phyloP scores from a whole-genome alignment of 139 green algal species.

The Deuterostichococcus epilithicus region DNA sequence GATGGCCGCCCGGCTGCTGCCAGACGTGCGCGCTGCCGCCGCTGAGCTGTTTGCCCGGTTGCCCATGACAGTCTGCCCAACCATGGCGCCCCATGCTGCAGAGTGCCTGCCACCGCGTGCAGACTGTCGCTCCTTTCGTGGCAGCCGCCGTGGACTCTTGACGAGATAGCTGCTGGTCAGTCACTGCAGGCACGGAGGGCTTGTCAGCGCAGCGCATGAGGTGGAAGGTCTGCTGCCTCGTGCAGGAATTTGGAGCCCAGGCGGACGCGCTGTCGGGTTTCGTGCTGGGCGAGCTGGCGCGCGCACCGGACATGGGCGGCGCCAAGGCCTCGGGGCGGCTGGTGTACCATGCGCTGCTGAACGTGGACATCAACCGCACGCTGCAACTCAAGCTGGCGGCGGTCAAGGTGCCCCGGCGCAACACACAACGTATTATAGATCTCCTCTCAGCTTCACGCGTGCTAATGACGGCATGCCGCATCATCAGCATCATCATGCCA shows the following conservation, averaged over 20 bases:
- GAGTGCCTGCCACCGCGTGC: too few relatives aligned
- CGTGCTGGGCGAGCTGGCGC: slow-evolving; percentile 20
- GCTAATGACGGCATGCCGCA: too few relatives aligned
- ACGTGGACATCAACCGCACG: not conserved
- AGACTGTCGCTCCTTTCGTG: too few relatives aligned
- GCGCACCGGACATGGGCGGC: not conserved
- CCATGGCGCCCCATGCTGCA: slow-evolving; percentile 7
- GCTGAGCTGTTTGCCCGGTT: not conserved
- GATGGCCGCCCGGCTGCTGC: not conserved
- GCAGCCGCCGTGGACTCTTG: too few relatives aligned
- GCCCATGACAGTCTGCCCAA: not conserved
- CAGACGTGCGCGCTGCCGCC: not conserved
- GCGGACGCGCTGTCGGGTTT: slow-evolving; percentile 28
- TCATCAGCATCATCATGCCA: too few relatives aligned
- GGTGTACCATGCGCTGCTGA: not conserved
- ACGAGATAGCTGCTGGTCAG: too few relatives aligned
- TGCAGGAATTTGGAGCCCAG: slow-evolving; percentile 22
- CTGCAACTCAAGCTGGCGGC: slow-evolving; percentile 40
- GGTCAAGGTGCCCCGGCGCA: slow-evolving; percentile 22
- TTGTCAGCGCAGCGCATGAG: too few relatives aligned
- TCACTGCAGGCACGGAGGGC: too few relatives aligned
- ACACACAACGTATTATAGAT: too few relatives aligned
- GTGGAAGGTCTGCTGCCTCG: not conserved
- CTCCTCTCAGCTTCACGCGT: too few relatives aligned
- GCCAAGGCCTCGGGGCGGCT: not conserved